Conservation (phyloP, 257 asterid genomes). For the Forsythia viridissima region DNA sequence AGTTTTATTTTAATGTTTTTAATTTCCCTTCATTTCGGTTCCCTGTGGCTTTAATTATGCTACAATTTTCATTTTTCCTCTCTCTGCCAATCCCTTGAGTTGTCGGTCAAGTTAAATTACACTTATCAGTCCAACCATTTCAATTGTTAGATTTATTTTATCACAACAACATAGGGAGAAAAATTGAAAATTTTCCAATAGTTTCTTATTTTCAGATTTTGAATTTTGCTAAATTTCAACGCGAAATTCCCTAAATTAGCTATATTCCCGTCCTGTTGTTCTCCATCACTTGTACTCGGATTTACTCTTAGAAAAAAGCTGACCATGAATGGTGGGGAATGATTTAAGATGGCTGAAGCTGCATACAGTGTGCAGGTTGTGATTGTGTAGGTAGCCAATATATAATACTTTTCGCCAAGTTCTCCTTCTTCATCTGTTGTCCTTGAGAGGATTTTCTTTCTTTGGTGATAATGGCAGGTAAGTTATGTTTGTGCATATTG, state of each 20-base stretch:
- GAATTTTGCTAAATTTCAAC: not conserved
- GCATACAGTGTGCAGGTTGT: slow-evolving; percentile 36
- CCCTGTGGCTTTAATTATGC: slow-evolving; percentile 49
- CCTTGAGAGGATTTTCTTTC: not conserved
- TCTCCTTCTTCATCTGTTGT: not conserved
- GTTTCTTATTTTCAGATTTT: not conserved
- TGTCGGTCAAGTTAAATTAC: slow-evolving; percentile 34
- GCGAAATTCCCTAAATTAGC: not conserved
- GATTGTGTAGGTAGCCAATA: slow-evolving; percentile 27
- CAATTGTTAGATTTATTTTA: not conserved
- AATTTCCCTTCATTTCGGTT: slow-evolving; percentile 33
- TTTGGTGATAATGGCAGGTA: not conserved
- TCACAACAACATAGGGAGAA: not conserved
- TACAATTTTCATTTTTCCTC: slow-evolving; percentile 36
- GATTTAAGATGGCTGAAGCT: slow-evolving; percentile 36
- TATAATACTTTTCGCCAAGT: slow-evolving; percentile 21
- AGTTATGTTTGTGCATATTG: not conserved
- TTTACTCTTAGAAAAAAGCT: slow-evolving; percentile 35
- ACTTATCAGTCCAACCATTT: slow-evolving; percentile 16
- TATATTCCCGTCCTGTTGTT: slow-evolving; percentile 28
- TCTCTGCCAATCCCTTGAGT: slow-evolving; percentile 38
- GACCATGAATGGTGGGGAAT: slow-evolving; percentile 34
- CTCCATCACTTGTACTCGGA: slow-evolving; percentile 25
- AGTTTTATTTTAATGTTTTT: slow-evolving; percentile 70
- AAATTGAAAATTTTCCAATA: not conserved